Base-by-base conservation (phyloP, 768 basidiomycete genomes). In the Tulasnella sp. region DNA sequence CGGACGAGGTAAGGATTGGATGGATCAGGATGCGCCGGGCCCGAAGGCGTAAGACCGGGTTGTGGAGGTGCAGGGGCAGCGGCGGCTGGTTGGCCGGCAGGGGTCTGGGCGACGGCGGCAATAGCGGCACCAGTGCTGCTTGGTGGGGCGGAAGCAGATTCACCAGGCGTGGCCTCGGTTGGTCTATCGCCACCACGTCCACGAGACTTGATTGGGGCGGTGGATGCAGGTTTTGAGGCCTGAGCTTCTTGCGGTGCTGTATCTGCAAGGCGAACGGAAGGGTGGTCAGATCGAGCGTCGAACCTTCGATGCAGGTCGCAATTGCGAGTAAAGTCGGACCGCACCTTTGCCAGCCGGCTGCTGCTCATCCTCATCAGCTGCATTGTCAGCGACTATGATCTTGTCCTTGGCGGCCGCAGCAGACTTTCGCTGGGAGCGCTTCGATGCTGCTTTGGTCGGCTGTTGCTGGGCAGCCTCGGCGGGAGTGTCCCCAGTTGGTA, bases 401-500 rank as follows among this genome's bases (percentile, higher is more conserved):
- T 78, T 78, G 37, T 78, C 60, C 77, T 72, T 78, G 77, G 77
- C 77, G 22, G 77, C 77, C 11, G 41, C 16, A 41, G 77, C 77
- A 4, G 77, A 64, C 58, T 72, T 78, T 40, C 77, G 44, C n/a
- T 77, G 77, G 40, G 77, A 48, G 40, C 77, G 77, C 44, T 64
- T 78, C 54, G 77, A 60, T 22, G 50, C 1, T 20, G 77, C 37
- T 28, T 78, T 78, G 16, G 58, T 41, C n/a, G 77, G 34, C 34
- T 37, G 34, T 58, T 72, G 58, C 58, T 40, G 31, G n/a, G 50
- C 37, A 12, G 28, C 76, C 76, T 37, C 37, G 8, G 40, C n/a
- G 41, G 42, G 8, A 31, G n/a, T 31, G 3, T 75, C 48, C n/a
- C 41, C 42, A 50, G 76, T 34, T 50, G 46, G 42, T 22, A 50